Conservation (phyloP, 176 grass and related monocot species). For the Aegilops umbellulata region DNA sequence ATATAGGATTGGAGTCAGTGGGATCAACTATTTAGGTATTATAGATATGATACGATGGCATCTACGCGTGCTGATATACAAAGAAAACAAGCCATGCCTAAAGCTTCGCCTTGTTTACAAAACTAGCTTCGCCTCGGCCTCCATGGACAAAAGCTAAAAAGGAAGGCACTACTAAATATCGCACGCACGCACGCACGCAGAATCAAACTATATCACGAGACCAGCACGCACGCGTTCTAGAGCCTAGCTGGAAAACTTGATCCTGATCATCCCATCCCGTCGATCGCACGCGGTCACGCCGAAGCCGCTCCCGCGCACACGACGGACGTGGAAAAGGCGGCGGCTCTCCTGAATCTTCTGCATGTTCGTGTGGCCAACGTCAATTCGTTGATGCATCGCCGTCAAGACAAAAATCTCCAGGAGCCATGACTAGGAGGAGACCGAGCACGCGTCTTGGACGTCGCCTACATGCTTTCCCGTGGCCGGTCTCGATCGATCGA, state of each 20-base stretch:
- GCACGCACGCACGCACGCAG: neutral
- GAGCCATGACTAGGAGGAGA: neutral
- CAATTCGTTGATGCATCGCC: neutral
- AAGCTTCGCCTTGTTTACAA: no score
- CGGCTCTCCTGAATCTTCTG: constrained; percentile 21
- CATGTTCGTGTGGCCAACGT: neutral
- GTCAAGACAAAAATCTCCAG: constrained; percentile 9
- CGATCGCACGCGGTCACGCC: neutral
- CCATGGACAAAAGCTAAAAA: neutral
- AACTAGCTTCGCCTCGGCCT: no score
- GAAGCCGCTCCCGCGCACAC: neutral
- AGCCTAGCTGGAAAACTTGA: neutral
- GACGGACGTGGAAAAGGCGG: neutral
- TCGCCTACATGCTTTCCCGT: neutral
- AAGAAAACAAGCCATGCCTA: neutral
- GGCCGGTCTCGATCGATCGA: neutral
- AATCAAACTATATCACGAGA: neutral
- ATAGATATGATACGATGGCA: neutral
- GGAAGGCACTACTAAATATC: neutral
- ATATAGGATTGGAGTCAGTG: no score
- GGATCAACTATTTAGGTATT: no score
- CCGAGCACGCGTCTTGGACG: neutral
- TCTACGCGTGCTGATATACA: neutral
- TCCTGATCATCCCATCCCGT: neutral
- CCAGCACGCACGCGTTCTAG: neutral